phyloP scores from a whole-genome alignment of 2,329 filamentous ascomycete species.

The Aspergillus tanneri region DNA sequence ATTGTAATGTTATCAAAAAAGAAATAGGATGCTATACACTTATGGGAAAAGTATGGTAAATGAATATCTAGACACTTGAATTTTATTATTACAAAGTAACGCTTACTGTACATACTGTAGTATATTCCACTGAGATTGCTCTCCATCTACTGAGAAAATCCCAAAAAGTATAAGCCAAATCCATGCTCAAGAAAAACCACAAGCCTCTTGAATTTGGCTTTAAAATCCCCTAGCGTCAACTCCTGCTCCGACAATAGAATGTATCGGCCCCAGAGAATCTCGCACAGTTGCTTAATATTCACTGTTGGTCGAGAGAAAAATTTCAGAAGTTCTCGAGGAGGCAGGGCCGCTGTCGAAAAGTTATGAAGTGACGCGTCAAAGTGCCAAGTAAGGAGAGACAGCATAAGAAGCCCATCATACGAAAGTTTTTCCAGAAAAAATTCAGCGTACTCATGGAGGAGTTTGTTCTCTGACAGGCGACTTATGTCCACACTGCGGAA shows the following conservation, averaged over 20 bases:
- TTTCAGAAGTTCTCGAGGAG: constrained; percentile 4
- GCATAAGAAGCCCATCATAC: constrained; percentile 5
- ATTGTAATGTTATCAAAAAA: too few relatives aligned
- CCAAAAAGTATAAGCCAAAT: constrained; percentile 2
- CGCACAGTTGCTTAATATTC: constrained; percentile 6
- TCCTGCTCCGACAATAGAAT: neutral
- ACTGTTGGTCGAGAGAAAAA: neutral
- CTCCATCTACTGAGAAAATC: too few relatives aligned
- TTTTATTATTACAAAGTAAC: too few relatives aligned
- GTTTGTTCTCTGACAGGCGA: neutral
- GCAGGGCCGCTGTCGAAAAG: constrained; percentile 1
- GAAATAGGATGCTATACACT: too few relatives aligned
- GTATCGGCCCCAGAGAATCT: constrained; percentile 3
- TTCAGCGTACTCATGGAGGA: constrained; percentile 5
- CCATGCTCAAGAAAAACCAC: constrained; percentile 2
- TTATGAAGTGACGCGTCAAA: constrained; percentile 7
- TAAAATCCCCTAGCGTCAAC: constrained; percentile 6
- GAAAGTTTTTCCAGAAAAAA: constrained; percentile 1
- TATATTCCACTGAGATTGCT: too few relatives aligned
- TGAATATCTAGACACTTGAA: too few relatives aligned
- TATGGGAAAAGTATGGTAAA: too few relatives aligned
- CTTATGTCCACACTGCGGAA: constrained; percentile 2
- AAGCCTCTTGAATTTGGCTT: constrained; percentile 3
- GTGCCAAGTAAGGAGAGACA: constrained; percentile 8
- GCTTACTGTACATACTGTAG: too few relatives aligned